A percentile compares a stretch with the other conserved stretches of the same genome.
Evolutionary conservation across 148 eudicot species (phyloP).

Genomic region (Drosera capensis): DNA sequence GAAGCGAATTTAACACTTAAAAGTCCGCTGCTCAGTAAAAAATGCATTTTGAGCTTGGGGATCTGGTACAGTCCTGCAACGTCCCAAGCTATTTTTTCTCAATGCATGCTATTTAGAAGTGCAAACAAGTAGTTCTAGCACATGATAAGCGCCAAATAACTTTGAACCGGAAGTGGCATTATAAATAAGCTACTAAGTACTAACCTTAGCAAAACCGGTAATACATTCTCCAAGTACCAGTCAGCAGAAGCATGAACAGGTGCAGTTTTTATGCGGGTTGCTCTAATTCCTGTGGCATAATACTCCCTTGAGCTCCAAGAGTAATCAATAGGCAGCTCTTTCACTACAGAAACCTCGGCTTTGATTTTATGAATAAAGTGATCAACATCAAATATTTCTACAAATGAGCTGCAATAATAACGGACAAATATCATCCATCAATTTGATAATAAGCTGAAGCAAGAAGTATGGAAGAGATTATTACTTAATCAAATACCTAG

Average conservation of each 20-base stretch:
- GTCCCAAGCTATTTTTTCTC: too few species aligned
- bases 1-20: neutral
- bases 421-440: neutral
- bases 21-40: too few species aligned
- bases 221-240: slow-evolving; percentile 85
- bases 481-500: slow-evolving; percentile 34
- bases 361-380: slow-evolving; percentile 57
- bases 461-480: neutral
- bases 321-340: slow-evolving; percentile 59
- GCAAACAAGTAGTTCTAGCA: too few species aligned
- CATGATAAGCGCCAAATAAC: too few species aligned
- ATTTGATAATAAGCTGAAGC: slow-evolving; percentile 1
- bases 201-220: slow-evolving; percentile 71
- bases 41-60: too few species aligned
- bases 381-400: slow-evolving; percentile 79
- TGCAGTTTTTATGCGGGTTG: slow-evolving; percentile 82
- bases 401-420: slow-evolving; percentile 42
- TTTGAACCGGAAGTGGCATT: too few species aligned
- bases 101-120: too few species aligned
- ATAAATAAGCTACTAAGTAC: slow-evolving; percentile 3
- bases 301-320: slow-evolving; percentile 95
- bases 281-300: slow-evolving; percentile 82
- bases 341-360: slow-evolving; percentile 58
- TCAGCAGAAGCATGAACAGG: slow-evolving; percentile 85
- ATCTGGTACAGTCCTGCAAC: too few species aligned